phyloP scores from a whole-genome alignment of 2,329 filamentous ascomycete species.

The Claviceps maximensis region DNA sequence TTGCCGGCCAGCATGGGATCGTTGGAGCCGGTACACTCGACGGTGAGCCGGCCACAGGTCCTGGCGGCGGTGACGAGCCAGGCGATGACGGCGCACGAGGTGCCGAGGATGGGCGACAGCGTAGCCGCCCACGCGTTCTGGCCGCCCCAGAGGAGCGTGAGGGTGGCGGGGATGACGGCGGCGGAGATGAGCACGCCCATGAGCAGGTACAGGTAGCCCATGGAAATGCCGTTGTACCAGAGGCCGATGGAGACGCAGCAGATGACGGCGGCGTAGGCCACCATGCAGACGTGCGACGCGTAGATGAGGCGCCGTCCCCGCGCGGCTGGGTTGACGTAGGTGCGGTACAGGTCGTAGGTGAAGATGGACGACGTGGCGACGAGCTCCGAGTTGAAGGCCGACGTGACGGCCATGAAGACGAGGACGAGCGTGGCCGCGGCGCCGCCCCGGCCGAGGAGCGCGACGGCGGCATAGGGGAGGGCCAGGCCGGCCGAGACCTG shows the following conservation, averaged over 20 bases:
- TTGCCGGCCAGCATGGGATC: constrained; percentile 82
- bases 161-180: constrained; percentile 68
- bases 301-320: constrained; percentile 65
- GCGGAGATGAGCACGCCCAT: constrained; percentile 88
- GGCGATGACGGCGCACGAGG: constrained; percentile 52
- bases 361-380: constrained; percentile 79
- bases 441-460: constrained; percentile 68
- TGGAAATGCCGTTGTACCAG: constrained; percentile 60
- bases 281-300: constrained; percentile 62
- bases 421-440: constrained; percentile 67
- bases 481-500: constrained; percentile 77
- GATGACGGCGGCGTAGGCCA: constrained; percentile 60
- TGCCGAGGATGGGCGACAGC: constrained; percentile 52
- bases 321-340: constrained; percentile 69
- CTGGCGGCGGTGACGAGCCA: constrained; percentile 66
- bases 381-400: constrained; percentile 67
- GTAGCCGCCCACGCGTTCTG: constrained; percentile 64
- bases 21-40: constrained; percentile 67
- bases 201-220: constrained; percentile 80
- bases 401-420: constrained; percentile 84
- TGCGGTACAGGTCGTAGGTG: constrained; percentile 81
- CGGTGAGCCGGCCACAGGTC: constrained; percentile 53
- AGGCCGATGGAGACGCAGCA: constrained; percentile 67
- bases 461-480: constrained; percentile 73
- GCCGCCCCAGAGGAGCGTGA: constrained; percentile 68